These are phyloP conservation scores for Moesziomyces antarcticus DNA, from an alignment of 1,284 basidiomycete species.

Conservation along the genomic window DNA sequence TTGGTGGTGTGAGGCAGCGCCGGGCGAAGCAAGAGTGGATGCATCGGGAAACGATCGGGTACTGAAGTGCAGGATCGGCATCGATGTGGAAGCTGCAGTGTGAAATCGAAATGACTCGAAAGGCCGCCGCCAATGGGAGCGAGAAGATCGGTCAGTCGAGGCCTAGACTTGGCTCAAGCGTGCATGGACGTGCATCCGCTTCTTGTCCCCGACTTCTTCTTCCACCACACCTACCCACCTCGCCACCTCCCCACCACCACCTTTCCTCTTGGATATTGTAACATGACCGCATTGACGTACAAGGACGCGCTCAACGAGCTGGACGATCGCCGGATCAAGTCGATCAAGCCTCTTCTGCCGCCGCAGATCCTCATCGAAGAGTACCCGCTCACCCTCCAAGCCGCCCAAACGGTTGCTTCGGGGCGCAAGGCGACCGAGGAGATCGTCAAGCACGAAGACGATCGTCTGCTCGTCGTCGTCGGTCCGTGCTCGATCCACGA, in stretches of 20 bases:
- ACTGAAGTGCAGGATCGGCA: too few relatives aligned
- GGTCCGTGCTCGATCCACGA: conserved; percentile 67
- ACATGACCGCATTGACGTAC: conserved; percentile 37
- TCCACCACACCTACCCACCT: too few relatives aligned
- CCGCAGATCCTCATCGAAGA: conserved; percentile 66
- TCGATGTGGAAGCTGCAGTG: too few relatives aligned
- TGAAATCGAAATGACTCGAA: too few relatives aligned
- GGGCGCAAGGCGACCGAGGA: conserved; percentile 59
- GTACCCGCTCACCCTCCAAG: conserved; percentile 58
- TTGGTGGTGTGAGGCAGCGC: too few relatives aligned
- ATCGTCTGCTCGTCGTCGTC: conserved; percentile 64
- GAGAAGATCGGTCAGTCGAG: not conserved
- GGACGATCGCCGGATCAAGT: conserved; percentile 64
- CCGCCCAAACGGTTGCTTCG: conserved; percentile 54
- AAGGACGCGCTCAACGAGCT: conserved; percentile 62
- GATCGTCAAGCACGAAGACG: conserved; percentile 60
- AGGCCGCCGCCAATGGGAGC: not conserved
- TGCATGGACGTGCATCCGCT: not conserved
- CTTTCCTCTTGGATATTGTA: too few relatives aligned
- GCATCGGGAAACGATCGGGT: too few relatives aligned
- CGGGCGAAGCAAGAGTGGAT: too few relatives aligned
- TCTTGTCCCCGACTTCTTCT: too few relatives aligned
- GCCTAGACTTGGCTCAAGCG: too few relatives aligned
- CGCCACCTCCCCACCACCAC: not conserved
- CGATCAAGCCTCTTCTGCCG: conserved; percentile 64